Percentiles rank a stretch among this genome's conserved stretches.
Conservation (phyloP, 2,329 filamentous ascomycete genomes). For the Chrysoporthe deuterocubensis region DNA sequence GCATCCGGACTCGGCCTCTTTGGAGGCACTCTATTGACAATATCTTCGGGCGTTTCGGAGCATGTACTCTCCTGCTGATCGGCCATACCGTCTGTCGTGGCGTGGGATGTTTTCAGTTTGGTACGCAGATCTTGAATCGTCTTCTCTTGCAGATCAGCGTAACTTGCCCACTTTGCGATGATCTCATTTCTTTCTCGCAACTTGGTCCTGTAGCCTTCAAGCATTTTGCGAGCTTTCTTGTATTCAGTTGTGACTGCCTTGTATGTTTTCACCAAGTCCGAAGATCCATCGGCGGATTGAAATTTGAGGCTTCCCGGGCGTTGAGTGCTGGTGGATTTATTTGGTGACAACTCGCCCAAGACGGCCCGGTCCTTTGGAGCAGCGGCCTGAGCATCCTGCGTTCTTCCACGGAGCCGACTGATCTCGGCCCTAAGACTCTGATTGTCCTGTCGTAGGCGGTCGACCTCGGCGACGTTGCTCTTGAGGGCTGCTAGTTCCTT, state of each 20-base stretch:
- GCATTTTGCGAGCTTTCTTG: constrained; percentile 44
- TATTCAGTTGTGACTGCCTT: constrained; percentile 35
- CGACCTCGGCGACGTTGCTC: constrained; percentile 38
- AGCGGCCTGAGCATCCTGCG: constrained; percentile 20
- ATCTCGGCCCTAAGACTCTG: constrained; percentile 45
- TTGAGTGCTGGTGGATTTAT: constrained; percentile 13
- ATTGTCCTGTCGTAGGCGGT: constrained; percentile 48
- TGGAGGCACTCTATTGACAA: not conserved
- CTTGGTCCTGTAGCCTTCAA: constrained; percentile 45
- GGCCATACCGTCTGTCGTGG: not conserved
- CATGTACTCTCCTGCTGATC: not conserved
- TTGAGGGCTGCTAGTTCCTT: constrained; percentile 43
- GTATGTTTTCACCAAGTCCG: constrained; percentile 28
- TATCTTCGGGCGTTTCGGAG: not conserved
- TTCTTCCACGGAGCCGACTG: constrained; percentile 33
- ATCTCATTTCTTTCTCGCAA: constrained; percentile 47
- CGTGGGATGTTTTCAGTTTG: constrained; percentile 31
- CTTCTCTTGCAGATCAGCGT: constrained; percentile 47
- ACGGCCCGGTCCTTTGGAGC: constrained; percentile 13
- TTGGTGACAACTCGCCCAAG: constrained; percentile 28
- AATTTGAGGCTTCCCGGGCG: not conserved
- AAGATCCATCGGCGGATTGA: not conserved
- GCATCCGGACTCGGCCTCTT: not conserved
- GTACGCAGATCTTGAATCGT: constrained; percentile 50
- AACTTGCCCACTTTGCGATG: constrained; percentile 50